Evolutionary conservation across 495 filamentous ascomycete species (phyloP), one percentile per base, ranked within the genome.

Genomic region (Penicillium coprophilum): DNA sequence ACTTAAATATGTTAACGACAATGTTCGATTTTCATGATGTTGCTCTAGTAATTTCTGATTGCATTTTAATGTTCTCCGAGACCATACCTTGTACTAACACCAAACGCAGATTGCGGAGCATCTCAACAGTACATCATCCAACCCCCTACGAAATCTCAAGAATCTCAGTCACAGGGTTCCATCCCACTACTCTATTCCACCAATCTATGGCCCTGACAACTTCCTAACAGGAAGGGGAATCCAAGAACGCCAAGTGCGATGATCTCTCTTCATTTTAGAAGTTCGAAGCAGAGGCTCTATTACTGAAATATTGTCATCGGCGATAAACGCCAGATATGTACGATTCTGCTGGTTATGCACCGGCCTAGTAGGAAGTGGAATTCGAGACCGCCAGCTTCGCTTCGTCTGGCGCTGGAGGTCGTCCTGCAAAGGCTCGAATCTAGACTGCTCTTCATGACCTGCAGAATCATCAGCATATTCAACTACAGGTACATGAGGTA

Each of bases 121-220:
- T 28, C 53, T 13, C 15, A 30, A 32, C 12, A 45, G 8, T 28
- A 15, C 34, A 15, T 63, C 55, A 67, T 39, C 13, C 7, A 17
- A 50, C 12, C 19, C 7, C 15, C 36, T 19, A 17, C 30, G 8
- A 15, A 50, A 40, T 8, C 15, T 30, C 36, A 71, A 66, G 17
- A 57, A 66, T 5, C 34, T 20, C 6, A 40, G 48, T 68, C 58
- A 47, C 70, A 70, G 32, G 65, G 15, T 4, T 67, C 62, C 50
- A 63, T 20, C 13, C 59, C 57, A 15, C 7, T 2, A 38, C 15
- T 8, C 15, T 38, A 38, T 7, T 38, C n/a, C 6, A 17, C 62
- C 17, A 17, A 51, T 30, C 31, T 40, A 39, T 27, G 17, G 15
- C 15, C n/a, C 21, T 9, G 9, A 10, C 15, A 27, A 3, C 15